Conservation (phyloP, 148 eudicot genomes). For the Spergularia marina region DNA sequence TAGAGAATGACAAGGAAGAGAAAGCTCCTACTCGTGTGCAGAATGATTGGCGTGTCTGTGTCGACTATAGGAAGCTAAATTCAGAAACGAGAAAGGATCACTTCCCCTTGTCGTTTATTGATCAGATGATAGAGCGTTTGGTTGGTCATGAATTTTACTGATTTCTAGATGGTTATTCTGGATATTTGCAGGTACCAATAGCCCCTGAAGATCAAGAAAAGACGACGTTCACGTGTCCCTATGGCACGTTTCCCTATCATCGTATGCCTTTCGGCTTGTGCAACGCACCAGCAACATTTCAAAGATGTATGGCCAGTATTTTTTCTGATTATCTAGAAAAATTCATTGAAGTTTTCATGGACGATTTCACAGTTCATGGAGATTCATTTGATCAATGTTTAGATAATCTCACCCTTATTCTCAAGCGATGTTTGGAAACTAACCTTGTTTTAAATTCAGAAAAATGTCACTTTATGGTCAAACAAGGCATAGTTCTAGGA, state of each 20-base stretch:
- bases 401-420: neutral
- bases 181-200: neutral
- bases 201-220: slow-evolving; percentile 13
- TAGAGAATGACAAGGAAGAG: neutral
- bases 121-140: neutral
- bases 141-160: neutral
- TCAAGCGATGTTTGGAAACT: neutral
- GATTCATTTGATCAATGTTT: neutral
- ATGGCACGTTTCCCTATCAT: too few species aligned
- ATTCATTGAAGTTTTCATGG: neutral
- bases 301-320: slow-evolving; percentile 11
- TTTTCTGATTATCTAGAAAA: neutral
- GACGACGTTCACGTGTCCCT: neutral
- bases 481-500: neutral
- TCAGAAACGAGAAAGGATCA: too few species aligned
- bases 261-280: neutral
- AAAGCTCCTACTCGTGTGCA: neutral
- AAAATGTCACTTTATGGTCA: neutral
- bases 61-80: too few species aligned
- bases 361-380: neutral
- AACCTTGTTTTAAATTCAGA: neutral
- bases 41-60: too few species aligned
- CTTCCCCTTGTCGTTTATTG: too few species aligned
- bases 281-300: neutral
- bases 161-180: slow-evolving; percentile 11